phyloP scores from a whole-genome alignment of 2,329 filamentous ascomycete species.

The Cercospora canescens region DNA sequence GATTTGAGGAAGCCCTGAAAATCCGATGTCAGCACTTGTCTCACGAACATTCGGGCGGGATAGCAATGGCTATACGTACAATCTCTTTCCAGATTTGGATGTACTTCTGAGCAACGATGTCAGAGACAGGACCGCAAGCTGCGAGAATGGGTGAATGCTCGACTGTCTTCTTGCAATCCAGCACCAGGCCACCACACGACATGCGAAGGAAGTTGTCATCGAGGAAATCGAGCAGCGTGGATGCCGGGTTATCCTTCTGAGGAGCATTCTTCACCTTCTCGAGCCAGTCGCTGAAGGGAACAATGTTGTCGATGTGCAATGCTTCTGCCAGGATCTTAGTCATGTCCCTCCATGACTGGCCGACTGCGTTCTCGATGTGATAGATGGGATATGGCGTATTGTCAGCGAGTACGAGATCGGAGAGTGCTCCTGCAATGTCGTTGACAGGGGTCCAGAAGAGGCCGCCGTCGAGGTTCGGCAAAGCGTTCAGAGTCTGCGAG shows the following conservation, averaged over 20 bases:
- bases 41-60: not conserved
- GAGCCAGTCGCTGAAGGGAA: conserved; percentile 47
- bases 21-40: not conserved
- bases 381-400: conserved; percentile 39
- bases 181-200: conserved; percentile 47
- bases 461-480: conserved; percentile 45
- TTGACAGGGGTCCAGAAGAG: conserved; percentile 53
- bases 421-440: conserved; percentile 37
- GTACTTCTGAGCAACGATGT: conserved; percentile 37
- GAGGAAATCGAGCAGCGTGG: conserved; percentile 37
- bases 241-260: conserved; percentile 35
- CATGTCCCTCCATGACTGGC: conserved; percentile 45
- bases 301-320: conserved; percentile 36
- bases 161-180: conserved; percentile 39
- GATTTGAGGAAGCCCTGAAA: not conserved
- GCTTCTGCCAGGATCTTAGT: conserved; percentile 36
- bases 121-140: conserved; percentile 37
- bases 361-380: conserved; percentile 48
- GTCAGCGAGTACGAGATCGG: conserved; percentile 36
- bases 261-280: conserved; percentile 34
- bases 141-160: conserved; percentile 39
- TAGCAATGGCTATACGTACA: conserved; percentile 26
- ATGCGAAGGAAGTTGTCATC: conserved; percentile 43
- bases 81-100: conserved; percentile 39
- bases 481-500: conserved; percentile 45